A percentile compares a stretch with the other conserved stretches of the same genome.
These are phyloP conservation scores for Cruciata laevipes DNA, from an alignment of 257 asterid species.

Conservation along the genomic window DNA sequence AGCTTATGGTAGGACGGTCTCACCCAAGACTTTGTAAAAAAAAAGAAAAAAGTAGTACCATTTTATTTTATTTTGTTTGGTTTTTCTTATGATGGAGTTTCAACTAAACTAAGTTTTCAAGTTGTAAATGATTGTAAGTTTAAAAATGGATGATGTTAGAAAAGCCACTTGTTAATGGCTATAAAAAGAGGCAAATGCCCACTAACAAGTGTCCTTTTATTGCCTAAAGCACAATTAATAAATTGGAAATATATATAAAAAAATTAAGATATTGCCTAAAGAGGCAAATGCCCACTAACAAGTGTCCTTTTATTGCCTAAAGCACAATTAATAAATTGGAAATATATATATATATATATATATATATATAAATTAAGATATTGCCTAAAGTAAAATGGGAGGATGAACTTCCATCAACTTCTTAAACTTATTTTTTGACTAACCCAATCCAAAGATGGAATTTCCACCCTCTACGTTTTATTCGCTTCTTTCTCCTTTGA, in stretches of 20 bases:
- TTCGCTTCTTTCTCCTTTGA: background rate
- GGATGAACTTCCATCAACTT: slow-evolving; percentile 32
- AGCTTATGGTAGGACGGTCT: too few relatives aligned
- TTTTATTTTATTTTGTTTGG: too few relatives aligned
- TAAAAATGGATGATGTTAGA: slow-evolving; percentile 15
- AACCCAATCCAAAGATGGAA: background rate
- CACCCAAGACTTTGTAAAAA: too few relatives aligned
- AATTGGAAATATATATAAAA: background rate
- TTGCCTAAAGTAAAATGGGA: slow-evolving; percentile 18
- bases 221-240: slow-evolving; percentile 16
- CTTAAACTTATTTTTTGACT: slow-evolving; percentile 19
- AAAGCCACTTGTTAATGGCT: slow-evolving; percentile 23
- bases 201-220: slow-evolving; percentile 33
- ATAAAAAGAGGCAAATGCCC: slow-evolving; percentile 57
- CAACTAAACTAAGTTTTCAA: background rate
- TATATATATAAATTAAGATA: too few relatives aligned
- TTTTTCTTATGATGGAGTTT: background rate
- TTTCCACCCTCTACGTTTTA: background rate
- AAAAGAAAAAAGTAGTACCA: too few relatives aligned
- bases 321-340: slow-evolving; percentile 17
- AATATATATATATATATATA: too few relatives aligned
- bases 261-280: too few relatives aligned
- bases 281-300: slow-evolving; percentile 70
- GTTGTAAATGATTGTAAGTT: slow-evolving; percentile 3
- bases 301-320: slow-evolving; percentile 8